phyloP scores from a whole-genome alignment of 345 rosid species.

The Eucalyptus grandis region DNA sequence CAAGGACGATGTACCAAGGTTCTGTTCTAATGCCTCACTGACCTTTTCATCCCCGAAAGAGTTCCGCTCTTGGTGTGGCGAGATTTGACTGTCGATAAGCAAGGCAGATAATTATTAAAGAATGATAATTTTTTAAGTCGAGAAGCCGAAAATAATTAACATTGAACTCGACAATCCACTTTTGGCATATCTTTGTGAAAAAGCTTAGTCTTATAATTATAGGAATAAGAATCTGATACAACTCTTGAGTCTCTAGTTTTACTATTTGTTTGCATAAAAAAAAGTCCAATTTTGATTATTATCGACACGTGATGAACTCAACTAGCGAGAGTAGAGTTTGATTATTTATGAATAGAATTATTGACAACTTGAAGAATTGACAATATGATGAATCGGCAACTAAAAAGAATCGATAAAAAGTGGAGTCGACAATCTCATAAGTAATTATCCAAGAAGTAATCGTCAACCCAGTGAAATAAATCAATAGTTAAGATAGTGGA shows the following conservation, averaged over 20 bases:
- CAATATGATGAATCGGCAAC: no score
- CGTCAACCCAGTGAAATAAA: no score
- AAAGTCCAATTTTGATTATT: no score
- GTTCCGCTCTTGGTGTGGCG: background rate
- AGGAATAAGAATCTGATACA: background rate
- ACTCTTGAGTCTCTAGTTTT: background rate
- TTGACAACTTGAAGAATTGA: no score
- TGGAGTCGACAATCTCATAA: no score
- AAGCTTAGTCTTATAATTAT: background rate
- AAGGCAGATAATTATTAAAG: background rate
- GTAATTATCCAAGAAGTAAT: no score
- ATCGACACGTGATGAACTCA: rapidly evolving
- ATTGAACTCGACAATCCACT: background rate
- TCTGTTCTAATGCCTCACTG: background rate
- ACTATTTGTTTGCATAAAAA: background rate
- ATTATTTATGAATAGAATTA: no score
- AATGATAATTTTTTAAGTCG: background rate
- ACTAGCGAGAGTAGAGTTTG: rapidly evolving
- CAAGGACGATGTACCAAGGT: background rate
- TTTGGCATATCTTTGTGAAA: background rate
- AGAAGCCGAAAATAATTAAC: background rate
- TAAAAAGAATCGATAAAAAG: no score
- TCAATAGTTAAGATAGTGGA: no score
- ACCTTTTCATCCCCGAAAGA: background rate
- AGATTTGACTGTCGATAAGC: background rate